Percentiles rank a stretch among this genome's conserved stretches.
phyloP scores from a whole-genome alignment of 2,329 filamentous ascomycete genomes.

The Fusarium domesticum region DNA sequence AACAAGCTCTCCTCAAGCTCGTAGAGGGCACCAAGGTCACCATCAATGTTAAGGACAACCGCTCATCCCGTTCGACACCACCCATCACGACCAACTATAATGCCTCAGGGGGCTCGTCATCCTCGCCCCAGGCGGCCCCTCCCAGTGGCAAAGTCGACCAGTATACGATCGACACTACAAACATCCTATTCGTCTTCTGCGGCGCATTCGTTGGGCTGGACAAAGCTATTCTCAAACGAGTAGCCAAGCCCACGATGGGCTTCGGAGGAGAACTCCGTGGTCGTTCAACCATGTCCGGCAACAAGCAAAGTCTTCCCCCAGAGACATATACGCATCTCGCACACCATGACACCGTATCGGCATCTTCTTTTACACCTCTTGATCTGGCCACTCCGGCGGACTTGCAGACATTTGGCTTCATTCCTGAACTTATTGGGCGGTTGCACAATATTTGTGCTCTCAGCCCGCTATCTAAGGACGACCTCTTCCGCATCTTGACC shows the following conservation, averaged over 20 bases:
- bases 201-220: constrained; percentile 93
- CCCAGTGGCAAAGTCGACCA: constrained; percentile 55
- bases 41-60: constrained; percentile 79
- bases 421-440: constrained; percentile 93
- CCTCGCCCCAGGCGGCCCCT: constrained; percentile 45
- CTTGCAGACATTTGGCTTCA: constrained; percentile 83
- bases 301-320: constrained; percentile 61
- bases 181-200: constrained; percentile 95
- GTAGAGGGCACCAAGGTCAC: constrained; percentile 94
- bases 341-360: constrained; percentile 44
- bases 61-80: constrained; percentile 52
- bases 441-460: constrained; percentile 88
- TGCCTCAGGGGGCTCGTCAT: constrained; percentile 41
- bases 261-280: constrained; percentile 80
- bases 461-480: constrained; percentile 63
- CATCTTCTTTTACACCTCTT: constrained; percentile 52
- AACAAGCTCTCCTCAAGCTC: constrained; percentile 92
- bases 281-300: constrained; percentile 46
- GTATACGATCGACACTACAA: constrained; percentile 82
- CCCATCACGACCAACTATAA: constrained; percentile 55
- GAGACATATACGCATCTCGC: constrained; percentile 57
- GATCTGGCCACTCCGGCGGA: constrained; percentile 74
- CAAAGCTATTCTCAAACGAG: constrained; percentile 81
- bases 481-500: constrained; percentile 82
- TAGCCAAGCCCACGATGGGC: constrained; percentile 81